Percentiles rank a stretch among this genome's conserved stretches.
phyloP scores from a whole-genome alignment of 306 rosid species.

The Fagus crenata region DNA sequence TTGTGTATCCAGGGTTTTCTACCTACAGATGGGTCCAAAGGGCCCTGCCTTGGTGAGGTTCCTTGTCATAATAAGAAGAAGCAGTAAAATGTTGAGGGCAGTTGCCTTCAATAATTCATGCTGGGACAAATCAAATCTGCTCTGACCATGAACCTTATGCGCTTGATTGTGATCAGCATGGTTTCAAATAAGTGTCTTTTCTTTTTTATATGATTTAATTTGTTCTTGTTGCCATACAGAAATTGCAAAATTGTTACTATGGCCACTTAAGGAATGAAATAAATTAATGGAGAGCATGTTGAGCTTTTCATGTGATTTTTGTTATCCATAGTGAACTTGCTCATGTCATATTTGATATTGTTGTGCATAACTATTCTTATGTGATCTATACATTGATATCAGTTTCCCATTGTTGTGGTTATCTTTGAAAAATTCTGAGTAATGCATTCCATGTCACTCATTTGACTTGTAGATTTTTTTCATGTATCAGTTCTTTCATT shows the following conservation, averaged over 20 bases:
- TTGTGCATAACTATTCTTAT: background rate
- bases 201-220: background rate
- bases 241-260: background rate
- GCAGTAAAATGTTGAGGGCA: background rate
- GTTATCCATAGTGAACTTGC: background rate
- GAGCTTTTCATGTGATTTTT: background rate
- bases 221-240: background rate
- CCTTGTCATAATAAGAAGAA: no score
- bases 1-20: no score
- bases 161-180: background rate
- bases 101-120: no score
- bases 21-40: no score
- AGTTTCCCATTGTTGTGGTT: background rate
- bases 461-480: background rate
- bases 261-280: background rate
- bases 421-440: background rate
- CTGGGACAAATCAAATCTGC: background rate
- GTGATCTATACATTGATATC: background rate
- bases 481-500: background rate
- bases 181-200: background rate
- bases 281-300: background rate
- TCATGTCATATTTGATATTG: background rate
- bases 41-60: no score
- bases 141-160: background rate
- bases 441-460: background rate